Base-by-base conservation (phyloP, 768 basidiomycete species). In the Russula olivacea region DNA sequence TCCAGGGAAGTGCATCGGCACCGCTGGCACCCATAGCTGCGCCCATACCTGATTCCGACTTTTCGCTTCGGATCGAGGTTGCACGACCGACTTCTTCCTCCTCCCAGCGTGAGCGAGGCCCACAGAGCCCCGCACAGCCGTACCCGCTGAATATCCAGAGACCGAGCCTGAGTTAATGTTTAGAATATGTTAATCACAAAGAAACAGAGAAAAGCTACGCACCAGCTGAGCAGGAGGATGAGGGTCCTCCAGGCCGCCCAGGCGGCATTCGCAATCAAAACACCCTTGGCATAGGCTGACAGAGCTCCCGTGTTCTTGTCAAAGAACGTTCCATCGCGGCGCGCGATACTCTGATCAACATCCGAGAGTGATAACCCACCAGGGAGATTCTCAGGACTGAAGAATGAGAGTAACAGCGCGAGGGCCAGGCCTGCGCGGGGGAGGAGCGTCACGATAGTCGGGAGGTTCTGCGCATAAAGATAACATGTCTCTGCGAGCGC, bases 101-200 rank as follows among this genome's bases (percentile, higher is more conserved):
- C 71, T 93, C 91, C 91, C 89, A 91, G 66, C 87, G 80, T 69
- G 85, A 83, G 15, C 89, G 83, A 11, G 91, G 91, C 49, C 91
- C 91, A 72, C 89, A 91, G 17, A 93, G 71, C n/a, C 91, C 90
- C 54, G 84, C 91, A 52, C 87, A 88, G 61, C 83, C 83, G 61
- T 89, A 81, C 49, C 85, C 88, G 52, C 88, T 89, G 68, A 89
- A 75, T 57, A 88, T 70, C 90, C 91, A 93, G 19, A 95, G 79
- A 52, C 87, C 88, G 55, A 89, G 72, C 83, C 89, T 90, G 67
- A 17, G 58, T 9, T 25, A 2, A 38, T 30, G 28, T 7, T 41
- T 40, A 5, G 9, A 19, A 0, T 30, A 25, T 10, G 5, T 2
- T n/a, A 5, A 14, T 28, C 7, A 8, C 4, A 17, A 5, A 45